A percentile compares a stretch with the other conserved stretches of the same genome.
Conservation (phyloP, 306 rosid species). For the Casuarina equisetifolia region DNA sequence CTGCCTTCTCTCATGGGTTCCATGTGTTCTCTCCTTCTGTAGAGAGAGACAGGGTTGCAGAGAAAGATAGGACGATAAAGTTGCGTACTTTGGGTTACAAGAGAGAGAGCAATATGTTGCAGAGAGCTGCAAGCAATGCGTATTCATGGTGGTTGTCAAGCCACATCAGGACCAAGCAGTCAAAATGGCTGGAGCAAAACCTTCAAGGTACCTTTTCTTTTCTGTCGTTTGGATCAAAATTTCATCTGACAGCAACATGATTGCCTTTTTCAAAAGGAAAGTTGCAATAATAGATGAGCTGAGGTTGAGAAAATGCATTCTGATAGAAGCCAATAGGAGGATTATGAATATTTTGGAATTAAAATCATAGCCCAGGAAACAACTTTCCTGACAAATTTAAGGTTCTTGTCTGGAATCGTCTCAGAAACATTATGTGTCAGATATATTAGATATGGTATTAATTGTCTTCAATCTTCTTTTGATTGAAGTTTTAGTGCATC, state of each 20-base stretch:
- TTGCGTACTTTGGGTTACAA: slow-evolving; percentile 36
- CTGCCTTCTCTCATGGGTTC: slow-evolving; percentile 24
- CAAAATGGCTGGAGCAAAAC: slow-evolving; percentile 97
- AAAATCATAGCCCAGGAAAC: neutral
- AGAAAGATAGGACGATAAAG: slow-evolving; percentile 17
- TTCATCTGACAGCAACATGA: too few species aligned
- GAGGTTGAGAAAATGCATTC: neutral
- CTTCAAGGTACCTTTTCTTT: slow-evolving; percentile 63
- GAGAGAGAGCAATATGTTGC: slow-evolving; percentile 61
- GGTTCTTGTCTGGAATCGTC: neutral
- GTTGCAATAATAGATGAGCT: neutral
- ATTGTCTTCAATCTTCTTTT: neutral
- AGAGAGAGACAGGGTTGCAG: slow-evolving; percentile 26
- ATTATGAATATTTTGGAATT: neutral
- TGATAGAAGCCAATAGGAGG: neutral
- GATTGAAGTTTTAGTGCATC: neutral
- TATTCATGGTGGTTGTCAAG: slow-evolving; percentile 99
- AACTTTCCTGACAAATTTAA: neutral
- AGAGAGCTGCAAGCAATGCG: slow-evolving; percentile 99
- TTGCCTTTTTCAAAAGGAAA: neutral
- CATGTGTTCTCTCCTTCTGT: slow-evolving; percentile 46
- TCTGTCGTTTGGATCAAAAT: neutral
- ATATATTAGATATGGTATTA: neutral
- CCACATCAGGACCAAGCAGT: slow-evolving; percentile 96
- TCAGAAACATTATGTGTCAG: neutral